These are phyloP conservation scores for Russula olivacea DNA, from an alignment of 768 basidiomycete species.

Conservation along the genomic window DNA sequence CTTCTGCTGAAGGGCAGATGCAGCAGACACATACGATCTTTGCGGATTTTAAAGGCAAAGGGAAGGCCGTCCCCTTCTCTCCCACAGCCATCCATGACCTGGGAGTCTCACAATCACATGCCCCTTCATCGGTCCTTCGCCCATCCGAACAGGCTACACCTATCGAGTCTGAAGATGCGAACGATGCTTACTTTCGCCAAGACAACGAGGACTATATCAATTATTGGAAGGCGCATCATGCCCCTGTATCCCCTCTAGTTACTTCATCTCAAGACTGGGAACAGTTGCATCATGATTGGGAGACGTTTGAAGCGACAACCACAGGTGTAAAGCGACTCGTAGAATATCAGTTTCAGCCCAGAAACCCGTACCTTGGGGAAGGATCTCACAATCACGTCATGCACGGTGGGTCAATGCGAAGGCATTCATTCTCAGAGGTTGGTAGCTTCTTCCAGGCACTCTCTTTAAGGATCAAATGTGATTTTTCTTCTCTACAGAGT, in stretches of 20 bases:
- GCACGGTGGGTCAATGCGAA: slow-evolving; percentile 26
- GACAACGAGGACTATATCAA: slow-evolving; percentile 62
- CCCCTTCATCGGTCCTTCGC: neutral
- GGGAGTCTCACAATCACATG: neutral
- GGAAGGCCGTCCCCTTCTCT: slow-evolving; percentile 35
- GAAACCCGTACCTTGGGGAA: slow-evolving; percentile 74
- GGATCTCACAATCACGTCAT: slow-evolving; percentile 43
- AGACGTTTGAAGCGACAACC: slow-evolving; percentile 69
- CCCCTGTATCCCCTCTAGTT: slow-evolving; percentile 4
- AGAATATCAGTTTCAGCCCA: slow-evolving; percentile 65
- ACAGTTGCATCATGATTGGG: slow-evolving; percentile 70
- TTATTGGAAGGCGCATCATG: slow-evolving; percentile 49
- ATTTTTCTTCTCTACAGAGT: slow-evolving; percentile 44
- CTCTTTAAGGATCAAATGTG: neutral
- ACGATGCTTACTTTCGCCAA: slow-evolving; percentile 63
- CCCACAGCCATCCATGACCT: neutral
- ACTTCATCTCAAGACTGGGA: slow-evolving; percentile 46
- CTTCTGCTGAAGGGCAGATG: slow-evolving; percentile 27
- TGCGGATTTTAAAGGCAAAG: slow-evolving; percentile 64
- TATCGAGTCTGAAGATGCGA: slow-evolving; percentile 33
- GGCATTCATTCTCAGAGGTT: slow-evolving; percentile 37
- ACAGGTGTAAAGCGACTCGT: slow-evolving; percentile 52
- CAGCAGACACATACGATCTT: slow-evolving; percentile 25
- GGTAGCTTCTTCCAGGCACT: slow-evolving; percentile 19
- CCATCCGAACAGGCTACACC: neutral